Percentiles rank a stretch among this genome's conserved stretches.
Evolutionary conservation across 2,329 filamentous ascomycete species (phyloP).

Genomic region (Karstenula rhodostoma): DNA sequence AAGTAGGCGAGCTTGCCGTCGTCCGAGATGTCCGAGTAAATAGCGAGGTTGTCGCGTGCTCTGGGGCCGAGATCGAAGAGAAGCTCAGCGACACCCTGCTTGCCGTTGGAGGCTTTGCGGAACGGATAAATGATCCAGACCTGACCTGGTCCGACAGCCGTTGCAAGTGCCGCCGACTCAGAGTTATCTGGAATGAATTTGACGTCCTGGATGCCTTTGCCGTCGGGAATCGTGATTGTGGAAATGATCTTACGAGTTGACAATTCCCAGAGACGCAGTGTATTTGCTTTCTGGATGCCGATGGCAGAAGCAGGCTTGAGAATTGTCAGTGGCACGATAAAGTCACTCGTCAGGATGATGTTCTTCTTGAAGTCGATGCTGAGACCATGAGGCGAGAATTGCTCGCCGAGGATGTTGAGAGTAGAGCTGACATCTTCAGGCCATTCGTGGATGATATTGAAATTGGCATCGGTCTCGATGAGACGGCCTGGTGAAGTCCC

Average conservation of each 20-base stretch:
- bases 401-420: constrained; percentile 66
- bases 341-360: constrained; percentile 53
- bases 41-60: constrained; percentile 64
- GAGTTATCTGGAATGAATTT: constrained; percentile 70
- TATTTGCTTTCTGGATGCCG: constrained; percentile 64
- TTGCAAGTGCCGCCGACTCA: constrained; percentile 66
- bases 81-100: constrained; percentile 66
- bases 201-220: constrained; percentile 69
- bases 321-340: constrained; percentile 68
- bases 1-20: constrained; percentile 68
- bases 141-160: constrained; percentile 66
- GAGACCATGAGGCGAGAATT: constrained; percentile 56
- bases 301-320: constrained; percentile 62
- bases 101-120: constrained; percentile 62
- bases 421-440: constrained; percentile 64
- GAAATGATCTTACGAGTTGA: constrained; percentile 62
- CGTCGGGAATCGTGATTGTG: constrained; percentile 67
- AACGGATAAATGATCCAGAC: constrained; percentile 73
- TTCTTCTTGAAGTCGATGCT: not conserved
- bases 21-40: constrained; percentile 67
- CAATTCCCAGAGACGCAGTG: constrained; percentile 67
- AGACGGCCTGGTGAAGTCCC: constrained; percentile 67
- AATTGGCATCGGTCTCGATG: constrained; percentile 66
- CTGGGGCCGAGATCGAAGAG: constrained; percentile 66
- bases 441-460: constrained; percentile 70